Evolutionary conservation across 192 early-diverging fungal species (phyloP).

Genomic region (Podila epicladia): DNA sequence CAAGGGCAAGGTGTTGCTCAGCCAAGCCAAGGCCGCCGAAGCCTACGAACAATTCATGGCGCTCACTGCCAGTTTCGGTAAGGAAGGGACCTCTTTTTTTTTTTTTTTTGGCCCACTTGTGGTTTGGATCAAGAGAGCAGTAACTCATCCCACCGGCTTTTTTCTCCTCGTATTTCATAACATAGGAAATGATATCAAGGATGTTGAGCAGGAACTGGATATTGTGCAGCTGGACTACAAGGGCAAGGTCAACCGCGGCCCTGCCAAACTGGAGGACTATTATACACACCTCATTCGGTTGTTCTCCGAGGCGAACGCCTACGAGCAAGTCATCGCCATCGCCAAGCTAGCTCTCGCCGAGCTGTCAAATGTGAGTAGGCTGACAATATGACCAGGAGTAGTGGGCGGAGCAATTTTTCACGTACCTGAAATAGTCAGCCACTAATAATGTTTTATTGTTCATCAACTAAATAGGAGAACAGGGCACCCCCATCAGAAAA

Average conservation of each 20-base stretch:
- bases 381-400: neutral
- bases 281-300: slow-evolving; percentile 26
- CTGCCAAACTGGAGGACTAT: slow-evolving; percentile 41
- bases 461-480: slow-evolving; percentile 7
- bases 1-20: slow-evolving; percentile 32
- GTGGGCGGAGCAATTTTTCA: too few relatives aligned
- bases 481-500: slow-evolving; percentile 15
- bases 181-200: slow-evolving; percentile 36
- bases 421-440: neutral
- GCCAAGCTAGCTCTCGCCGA: slow-evolving; percentile 27
- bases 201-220: slow-evolving; percentile 42
- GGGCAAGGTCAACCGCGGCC: slow-evolving; percentile 15
- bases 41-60: slow-evolving; percentile 35
- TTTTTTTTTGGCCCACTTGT: neutral
- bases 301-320: slow-evolving; percentile 13
- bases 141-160: neutral
- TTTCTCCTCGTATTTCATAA: neutral
- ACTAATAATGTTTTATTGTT: neutral
- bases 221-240: slow-evolving; percentile 40
- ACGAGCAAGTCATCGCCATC: slow-evolving; percentile 28
- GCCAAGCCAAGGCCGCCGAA: slow-evolving; percentile 13
- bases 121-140: neutral
- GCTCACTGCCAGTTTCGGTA: slow-evolving; percentile 41
- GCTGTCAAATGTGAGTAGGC: slow-evolving; percentile 6
- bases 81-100: neutral